Percentiles rank a stretch among this genome's conserved stretches.
Conservation (phyloP, 305 asterid species). For the Fraxinus sp. region DNA sequence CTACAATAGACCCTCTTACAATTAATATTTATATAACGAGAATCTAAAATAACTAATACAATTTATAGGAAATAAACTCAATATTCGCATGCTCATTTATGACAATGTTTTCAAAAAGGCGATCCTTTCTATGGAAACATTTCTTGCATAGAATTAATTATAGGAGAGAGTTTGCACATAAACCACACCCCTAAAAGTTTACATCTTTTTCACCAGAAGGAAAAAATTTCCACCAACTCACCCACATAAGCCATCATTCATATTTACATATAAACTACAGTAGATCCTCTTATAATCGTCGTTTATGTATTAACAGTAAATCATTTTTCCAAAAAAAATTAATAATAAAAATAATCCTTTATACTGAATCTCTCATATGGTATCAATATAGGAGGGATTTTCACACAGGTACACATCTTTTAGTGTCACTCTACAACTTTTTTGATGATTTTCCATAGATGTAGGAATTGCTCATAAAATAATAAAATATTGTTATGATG, state of each 20-base stretch:
- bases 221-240: background rate
- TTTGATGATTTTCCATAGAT: background rate
- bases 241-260: conserved; percentile 4
- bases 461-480: background rate
- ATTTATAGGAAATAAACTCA: background rate
- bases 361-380: background rate
- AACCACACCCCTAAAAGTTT: background rate
- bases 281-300: background rate
- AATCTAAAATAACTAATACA: background rate
- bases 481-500: background rate
- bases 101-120: background rate
- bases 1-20: background rate
- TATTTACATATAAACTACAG: background rate
- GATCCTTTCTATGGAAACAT: background rate
- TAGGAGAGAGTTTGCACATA: background rate
- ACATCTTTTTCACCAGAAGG: background rate
- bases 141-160: background rate
- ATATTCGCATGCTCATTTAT: background rate
- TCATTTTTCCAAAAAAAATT: background rate
- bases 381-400: background rate
- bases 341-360: background rate
- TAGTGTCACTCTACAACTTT: background rate
- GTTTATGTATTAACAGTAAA: background rate
- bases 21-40: background rate
- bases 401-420: background rate